Evolutionary conservation across 176 grass and related monocot genomes (phyloP).

Genomic region (Oryza rufipogon): DNA sequence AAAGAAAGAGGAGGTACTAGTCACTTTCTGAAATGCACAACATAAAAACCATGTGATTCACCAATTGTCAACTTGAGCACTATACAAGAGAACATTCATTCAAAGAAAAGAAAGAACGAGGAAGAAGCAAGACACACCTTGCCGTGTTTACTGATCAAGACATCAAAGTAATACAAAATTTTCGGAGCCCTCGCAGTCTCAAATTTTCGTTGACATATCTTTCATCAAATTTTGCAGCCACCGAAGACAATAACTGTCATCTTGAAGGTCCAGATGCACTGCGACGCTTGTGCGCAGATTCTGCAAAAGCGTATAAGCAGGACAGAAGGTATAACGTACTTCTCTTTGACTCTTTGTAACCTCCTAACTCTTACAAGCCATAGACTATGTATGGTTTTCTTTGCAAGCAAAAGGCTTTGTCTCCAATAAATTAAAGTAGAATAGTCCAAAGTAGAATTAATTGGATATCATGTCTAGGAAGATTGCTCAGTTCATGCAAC

Average conservation of each 20-base stretch:
- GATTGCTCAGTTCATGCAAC: background rate
- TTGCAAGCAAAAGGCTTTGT: background rate
- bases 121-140: too few relatives aligned
- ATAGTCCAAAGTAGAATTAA: background rate
- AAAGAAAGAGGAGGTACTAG: conserved; percentile 64
- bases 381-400: background rate
- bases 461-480: background rate
- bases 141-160: too few relatives aligned
- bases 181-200: background rate
- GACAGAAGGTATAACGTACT: conserved; percentile 49
- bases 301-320: conserved; percentile 60
- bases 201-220: background rate
- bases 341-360: background rate
- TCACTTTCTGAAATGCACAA: background rate
- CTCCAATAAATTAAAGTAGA: background rate
- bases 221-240: conserved; percentile 31
- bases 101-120: too few relatives aligned
- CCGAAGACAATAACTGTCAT: conserved; percentile 52
- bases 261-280: conserved; percentile 68
- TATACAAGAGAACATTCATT: too few relatives aligned
- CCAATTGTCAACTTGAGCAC: background rate
- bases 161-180: too few relatives aligned
- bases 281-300: conserved; percentile 51
- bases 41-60: background rate
- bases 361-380: background rate